phyloP scores from a whole-genome alignment of 2,329 filamentous ascomycete species.

The Sphaceloma murrayae region DNA sequence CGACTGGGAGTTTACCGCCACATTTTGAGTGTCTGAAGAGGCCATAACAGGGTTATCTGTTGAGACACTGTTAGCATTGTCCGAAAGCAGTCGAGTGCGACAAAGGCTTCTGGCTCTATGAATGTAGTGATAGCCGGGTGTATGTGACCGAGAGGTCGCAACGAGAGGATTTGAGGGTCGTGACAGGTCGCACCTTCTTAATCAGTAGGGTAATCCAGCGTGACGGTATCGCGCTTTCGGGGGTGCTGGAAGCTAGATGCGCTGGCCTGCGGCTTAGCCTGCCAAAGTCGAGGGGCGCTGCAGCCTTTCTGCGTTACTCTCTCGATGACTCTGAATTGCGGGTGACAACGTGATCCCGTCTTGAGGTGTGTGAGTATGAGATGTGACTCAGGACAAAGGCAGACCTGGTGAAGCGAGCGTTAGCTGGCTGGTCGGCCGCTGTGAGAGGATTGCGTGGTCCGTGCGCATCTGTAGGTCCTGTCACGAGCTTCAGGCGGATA shows the following conservation, averaged over 20 bases:
- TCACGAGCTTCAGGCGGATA: no score
- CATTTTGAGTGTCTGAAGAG: conserved; percentile 61
- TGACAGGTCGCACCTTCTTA: no score
- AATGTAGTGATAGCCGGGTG: conserved; percentile 18
- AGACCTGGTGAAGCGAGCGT: conserved; percentile 2
- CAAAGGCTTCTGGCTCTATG: no score
- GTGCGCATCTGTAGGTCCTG: no score
- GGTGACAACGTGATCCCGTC: conserved; percentile 12
- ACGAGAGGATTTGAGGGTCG: not conserved
- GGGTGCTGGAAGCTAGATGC: conserved; percentile 14
- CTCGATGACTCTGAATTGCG: no score
- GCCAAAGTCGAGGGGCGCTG: no score
- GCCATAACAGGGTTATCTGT: conserved; percentile 53
- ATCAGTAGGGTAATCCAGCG: conserved; percentile 7
- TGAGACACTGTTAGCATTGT: conserved; percentile 1
- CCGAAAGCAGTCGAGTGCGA: not conserved
- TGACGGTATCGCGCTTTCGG: conserved; percentile 8
- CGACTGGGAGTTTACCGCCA: conserved; percentile 62
- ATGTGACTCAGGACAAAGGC: conserved; percentile 12
- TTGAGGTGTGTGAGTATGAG: conserved; percentile 6
- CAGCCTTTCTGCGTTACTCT: no score
- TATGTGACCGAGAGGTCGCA: no score
- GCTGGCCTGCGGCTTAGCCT: conserved; percentile 16
- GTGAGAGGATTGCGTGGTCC: no score
- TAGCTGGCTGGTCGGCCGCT: conserved; percentile 2